Evolutionary conservation across 140 eudicot species (phyloP).

Genomic region (Stevia rebaudiana): DNA sequence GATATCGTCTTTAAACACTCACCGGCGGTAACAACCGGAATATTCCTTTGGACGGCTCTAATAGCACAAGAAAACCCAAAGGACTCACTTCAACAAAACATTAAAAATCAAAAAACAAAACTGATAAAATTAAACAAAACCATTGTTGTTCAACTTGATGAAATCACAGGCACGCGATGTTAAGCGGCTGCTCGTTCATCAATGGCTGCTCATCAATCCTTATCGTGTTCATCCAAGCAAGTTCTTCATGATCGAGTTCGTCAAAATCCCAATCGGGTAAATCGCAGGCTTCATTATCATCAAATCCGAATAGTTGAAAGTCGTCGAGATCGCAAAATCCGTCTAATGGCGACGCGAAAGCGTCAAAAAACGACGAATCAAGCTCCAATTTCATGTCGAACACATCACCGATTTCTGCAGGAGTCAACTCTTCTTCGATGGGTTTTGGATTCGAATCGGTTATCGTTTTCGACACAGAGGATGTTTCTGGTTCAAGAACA

Average conservation of each 20-base stretch:
- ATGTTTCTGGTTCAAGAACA: constrained; percentile 27
- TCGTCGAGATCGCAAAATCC: constrained; percentile 45
- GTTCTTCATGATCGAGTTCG: constrained; percentile 47
- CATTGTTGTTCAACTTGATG: neutral
- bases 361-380: constrained; percentile 33
- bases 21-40: constrained; percentile 17
- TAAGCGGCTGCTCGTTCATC: constrained; percentile 27
- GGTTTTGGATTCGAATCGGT: neutral
- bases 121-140: neutral
- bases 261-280: constrained; percentile 65
- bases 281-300: constrained; percentile 32
- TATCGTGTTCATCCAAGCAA: constrained; percentile 57
- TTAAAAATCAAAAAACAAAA: neutral
- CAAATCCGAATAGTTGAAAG: constrained; percentile 47
- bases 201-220: constrained; percentile 20
- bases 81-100: constrained; percentile 18
- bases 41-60: constrained; percentile 44
- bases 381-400: constrained; percentile 48
- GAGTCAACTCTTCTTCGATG: constrained; percentile 24
- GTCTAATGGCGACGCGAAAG: constrained; percentile 13
- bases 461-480: constrained; percentile 11
- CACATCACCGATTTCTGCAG: constrained; percentile 37
- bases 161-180: constrained; percentile 37
- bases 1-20: constrained; percentile 8
- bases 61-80: constrained; percentile 41